A percentile compares a stretch with the other conserved stretches of the same genome.
These are phyloP conservation scores for Ceriops tagal DNA, from an alignment of 345 rosid genomes.

Conservation along the genomic window DNA sequence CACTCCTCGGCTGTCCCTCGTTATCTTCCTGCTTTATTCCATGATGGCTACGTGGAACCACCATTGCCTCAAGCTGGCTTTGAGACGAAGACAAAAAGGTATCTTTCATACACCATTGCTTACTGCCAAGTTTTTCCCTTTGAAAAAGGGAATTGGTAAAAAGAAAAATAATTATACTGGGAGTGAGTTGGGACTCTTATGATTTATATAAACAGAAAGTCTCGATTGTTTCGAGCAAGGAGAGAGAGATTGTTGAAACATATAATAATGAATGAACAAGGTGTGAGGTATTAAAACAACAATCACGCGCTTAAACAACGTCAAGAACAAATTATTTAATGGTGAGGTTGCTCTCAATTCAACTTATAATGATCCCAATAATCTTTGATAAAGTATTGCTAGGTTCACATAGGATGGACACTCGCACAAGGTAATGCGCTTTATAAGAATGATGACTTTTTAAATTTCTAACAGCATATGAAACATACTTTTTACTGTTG, in stretches of 20 bases:
- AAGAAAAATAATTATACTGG: not conserved
- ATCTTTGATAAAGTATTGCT: too few relatives aligned
- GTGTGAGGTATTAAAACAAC: not conserved
- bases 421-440: too few relatives aligned
- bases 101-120: not conserved
- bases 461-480: too few relatives aligned
- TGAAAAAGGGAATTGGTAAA: not conserved
- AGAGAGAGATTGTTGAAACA: too few relatives aligned
- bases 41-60: constrained; percentile 41
- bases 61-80: constrained; percentile 26
- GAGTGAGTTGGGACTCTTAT: not conserved
- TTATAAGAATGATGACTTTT: too few relatives aligned
- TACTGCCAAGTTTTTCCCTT: not conserved
- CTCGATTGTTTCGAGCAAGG: too few relatives aligned
- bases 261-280: not conserved
- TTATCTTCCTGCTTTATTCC: constrained; percentile 50
- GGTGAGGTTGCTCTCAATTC: too few relatives aligned
- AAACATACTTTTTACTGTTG: too few relatives aligned
- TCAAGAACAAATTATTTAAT: too few relatives aligned
- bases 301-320: too few relatives aligned
- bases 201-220: not conserved
- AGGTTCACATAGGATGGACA: too few relatives aligned
- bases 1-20: constrained; percentile 22
- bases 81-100: not conserved
- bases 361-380: too few relatives aligned